Percentiles rank a stretch among this genome's conserved stretches.
Evolutionary conservation across 2,329 filamentous ascomycete species (phyloP).

Genomic region (Emericellopsis cladophorae): DNA sequence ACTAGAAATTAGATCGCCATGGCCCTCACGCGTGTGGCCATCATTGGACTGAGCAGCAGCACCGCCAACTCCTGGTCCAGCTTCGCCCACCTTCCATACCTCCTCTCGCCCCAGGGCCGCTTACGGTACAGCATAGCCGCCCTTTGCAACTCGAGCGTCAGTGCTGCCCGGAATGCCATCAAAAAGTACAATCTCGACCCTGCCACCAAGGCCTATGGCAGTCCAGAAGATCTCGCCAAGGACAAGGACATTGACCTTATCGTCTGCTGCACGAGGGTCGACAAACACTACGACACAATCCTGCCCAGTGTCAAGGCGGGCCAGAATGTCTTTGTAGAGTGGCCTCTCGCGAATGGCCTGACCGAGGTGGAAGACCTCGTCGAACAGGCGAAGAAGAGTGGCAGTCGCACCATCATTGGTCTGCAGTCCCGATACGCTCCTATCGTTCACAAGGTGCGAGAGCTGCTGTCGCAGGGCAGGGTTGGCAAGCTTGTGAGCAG

Average conservation of each 20-base stretch:
- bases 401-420: conserved; percentile 29
- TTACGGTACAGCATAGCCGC: conserved; percentile 35
- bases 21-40: conserved; percentile 8
- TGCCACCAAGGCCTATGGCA: conserved; percentile 33
- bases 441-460: conserved; percentile 25
- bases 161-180: conserved; percentile 30
- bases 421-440: conserved; percentile 37
- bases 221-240: conserved; percentile 31
- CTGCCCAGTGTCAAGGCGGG: conserved; percentile 35
- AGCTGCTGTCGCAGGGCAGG: conserved; percentile 26
- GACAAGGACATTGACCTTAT: conserved; percentile 41
- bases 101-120: conserved; percentile 30
- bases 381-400: conserved; percentile 15
- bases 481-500: conserved; percentile 41
- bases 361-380: conserved; percentile 27
- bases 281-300: conserved; percentile 32
- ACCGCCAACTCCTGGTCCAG: conserved; percentile 41
- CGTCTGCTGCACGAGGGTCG: conserved; percentile 39
- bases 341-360: conserved; percentile 37
- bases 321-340: conserved; percentile 43
- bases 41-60: conserved; percentile 33
- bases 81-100: conserved; percentile 45
- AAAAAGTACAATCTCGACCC: conserved; percentile 24
- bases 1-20: conserved; percentile 1
- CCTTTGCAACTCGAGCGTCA: conserved; percentile 34